Evolutionary conservation across 2,329 filamentous ascomycete species (phyloP).

Genomic region (Nemania bipapillata): DNA sequence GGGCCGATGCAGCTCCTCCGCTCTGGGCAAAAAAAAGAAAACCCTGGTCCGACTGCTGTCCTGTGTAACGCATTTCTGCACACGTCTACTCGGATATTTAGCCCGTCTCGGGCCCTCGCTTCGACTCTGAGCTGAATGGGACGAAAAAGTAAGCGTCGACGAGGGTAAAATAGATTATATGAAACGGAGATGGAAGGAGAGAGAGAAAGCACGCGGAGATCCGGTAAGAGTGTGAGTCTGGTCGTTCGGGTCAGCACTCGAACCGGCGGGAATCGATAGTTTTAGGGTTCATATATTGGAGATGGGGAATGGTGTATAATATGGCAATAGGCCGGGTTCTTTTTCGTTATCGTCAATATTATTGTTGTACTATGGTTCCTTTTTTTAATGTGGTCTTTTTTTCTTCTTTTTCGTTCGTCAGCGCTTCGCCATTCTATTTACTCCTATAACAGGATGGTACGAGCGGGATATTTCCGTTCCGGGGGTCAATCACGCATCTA

Average conservation of each 20-base stretch:
- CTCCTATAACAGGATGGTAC: neutral
- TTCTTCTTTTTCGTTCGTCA: neutral
- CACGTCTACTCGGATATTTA: constrained; percentile 13
- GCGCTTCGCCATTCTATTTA: constrained; percentile 13
- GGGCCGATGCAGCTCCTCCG: constrained; percentile 27
- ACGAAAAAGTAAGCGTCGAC: neutral
- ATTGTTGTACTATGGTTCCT: neutral
- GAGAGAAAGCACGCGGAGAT: constrained; percentile 15
- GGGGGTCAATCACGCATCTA: constrained; percentile 10
- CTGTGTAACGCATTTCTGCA: constrained; percentile 21
- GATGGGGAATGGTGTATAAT: neutral
- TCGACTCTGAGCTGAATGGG: neutral
- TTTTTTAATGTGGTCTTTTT: neutral
- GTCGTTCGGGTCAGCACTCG: constrained; percentile 34
- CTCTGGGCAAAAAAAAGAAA: neutral
- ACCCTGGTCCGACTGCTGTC: neutral
- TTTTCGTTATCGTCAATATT: neutral
- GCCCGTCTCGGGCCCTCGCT: neutral
- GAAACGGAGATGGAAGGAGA: neutral
- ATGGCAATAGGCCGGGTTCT: neutral
- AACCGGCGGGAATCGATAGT: constrained; percentile 20
- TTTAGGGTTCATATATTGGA: constrained; percentile 9
- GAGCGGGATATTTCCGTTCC: constrained; percentile 5
- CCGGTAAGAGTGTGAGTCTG: constrained; percentile 7
- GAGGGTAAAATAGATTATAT: neutral